Conservation (phyloP, 192 early-diverging fungal species). For the Mortierella hygrophila region DNA sequence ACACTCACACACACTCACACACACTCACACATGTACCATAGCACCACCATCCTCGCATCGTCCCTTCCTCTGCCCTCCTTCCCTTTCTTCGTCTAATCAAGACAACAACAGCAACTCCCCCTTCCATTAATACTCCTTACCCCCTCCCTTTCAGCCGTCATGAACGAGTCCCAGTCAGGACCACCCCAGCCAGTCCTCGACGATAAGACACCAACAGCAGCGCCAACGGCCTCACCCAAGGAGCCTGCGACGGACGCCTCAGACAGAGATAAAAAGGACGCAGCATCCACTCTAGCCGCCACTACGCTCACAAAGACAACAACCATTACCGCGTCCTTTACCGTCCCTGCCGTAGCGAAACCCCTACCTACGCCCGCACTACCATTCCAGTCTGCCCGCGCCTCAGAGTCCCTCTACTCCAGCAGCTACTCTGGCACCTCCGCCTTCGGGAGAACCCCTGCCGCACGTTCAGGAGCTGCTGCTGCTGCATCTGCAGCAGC, state of each 20-base stretch:
- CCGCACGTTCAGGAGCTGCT: slow-evolving; percentile 36
- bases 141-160: slow-evolving; percentile 9
- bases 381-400: slow-evolving; percentile 52
- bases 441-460: slow-evolving; percentile 17
- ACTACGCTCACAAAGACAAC: slow-evolving; percentile 10
- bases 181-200: slow-evolving; percentile 7
- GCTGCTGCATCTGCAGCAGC: slow-evolving; percentile 49
- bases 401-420: slow-evolving; percentile 48
- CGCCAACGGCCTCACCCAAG: not conserved
- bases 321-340: slow-evolving; percentile 42
- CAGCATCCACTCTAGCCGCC: not conserved
- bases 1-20: not conserved
- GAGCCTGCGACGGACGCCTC: not conserved
- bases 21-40: not conserved
- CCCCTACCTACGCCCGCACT: slow-evolving; percentile 45
- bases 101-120: not conserved
- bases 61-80: not conserved
- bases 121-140: not conserved
- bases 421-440: slow-evolving; percentile 25
- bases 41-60: not conserved
- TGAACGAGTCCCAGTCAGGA: slow-evolving; percentile 28
- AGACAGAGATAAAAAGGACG: not conserved
- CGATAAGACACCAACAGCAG: not conserved
- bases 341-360: slow-evolving; percentile 50
- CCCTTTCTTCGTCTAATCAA: not conserved